Base-by-base conservation (phyloP, 129 eudicot genomes). In the Helianthus tuberosus region DNA sequence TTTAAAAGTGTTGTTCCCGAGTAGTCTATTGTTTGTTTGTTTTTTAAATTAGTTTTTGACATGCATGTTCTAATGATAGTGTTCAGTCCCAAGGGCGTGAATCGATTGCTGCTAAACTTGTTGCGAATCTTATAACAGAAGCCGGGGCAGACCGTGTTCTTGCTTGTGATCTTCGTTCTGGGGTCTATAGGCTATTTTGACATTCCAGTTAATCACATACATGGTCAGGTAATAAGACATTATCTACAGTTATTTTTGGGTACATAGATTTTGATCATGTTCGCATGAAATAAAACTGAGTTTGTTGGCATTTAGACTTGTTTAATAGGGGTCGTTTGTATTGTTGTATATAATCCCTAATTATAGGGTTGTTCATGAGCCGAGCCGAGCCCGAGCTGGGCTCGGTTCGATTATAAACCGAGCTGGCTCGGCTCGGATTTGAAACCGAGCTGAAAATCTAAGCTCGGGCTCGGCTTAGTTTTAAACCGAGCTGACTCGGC, bases 71-170 rank as follows among this genome's bases (percentile, higher is more conserved):
- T 51, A 14, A 25, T 61, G 51, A 69, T 76, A 32, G 78, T 6
- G 8, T 89, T 68, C 96, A 94, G 98, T 88, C 91, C 49, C 97
- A 94, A 88, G 98, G 97, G 43, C 96, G 96, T 76, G 98, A 94
- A 77, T 94, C 98, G 10, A 94, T 94, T 77, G 97, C 97, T 3
- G 98, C 98, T 83, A 94, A 94, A 88, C 96, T 94, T 79, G 98
- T 90, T 48, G 97, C 98, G 4, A 94, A 94, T 76, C 78, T 94
- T 71, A 90, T 90, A 64, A 94, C 98, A 64, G 97, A 90, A 88
- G 98, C 98, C 13, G 98, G 97, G 53, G 97, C 97, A 13, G 95
- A 90, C 51, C 87, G 98, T 54, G 96, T 94, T 77, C 86, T 94
- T 69, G 93, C 96, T 77, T 90, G 97, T 83, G 98, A 94, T 84